These are phyloP conservation scores for Vanrija humicola DNA, from an alignment of 1,284 basidiomycete species.

Conservation along the genomic window DNA sequence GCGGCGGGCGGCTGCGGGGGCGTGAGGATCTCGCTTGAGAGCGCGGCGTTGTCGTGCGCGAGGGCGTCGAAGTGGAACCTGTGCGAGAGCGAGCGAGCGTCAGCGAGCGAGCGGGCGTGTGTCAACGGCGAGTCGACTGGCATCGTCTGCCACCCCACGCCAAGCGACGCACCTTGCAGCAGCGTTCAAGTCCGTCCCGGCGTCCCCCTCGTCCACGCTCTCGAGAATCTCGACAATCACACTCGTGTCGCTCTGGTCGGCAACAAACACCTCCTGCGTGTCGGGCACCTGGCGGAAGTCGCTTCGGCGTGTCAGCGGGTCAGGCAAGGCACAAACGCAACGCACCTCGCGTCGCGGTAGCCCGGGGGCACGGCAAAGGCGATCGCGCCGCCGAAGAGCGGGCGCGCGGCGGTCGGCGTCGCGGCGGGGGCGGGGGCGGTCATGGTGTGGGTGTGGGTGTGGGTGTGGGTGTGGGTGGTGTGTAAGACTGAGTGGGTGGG, in stretches of 20 bases:
- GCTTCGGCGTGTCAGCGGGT: slow-evolving; percentile 57
- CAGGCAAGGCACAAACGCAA: no score
- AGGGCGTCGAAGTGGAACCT: slow-evolving; percentile 90
- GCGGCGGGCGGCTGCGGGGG: slow-evolving; percentile 20
- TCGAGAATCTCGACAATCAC: slow-evolving; percentile 83
- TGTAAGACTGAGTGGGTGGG: background rate
- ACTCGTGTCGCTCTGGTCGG: slow-evolving; percentile 64
- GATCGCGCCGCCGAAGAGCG: slow-evolving; percentile 69
- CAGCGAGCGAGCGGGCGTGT: background rate
- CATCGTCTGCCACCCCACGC: background rate
- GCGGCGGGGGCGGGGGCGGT: background rate
- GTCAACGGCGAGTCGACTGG: no score
- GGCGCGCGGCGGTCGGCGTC: slow-evolving; percentile 8
- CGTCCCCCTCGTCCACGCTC: slow-evolving; percentile 58
- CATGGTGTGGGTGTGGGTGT: slow-evolving; percentile 5
- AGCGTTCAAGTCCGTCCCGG: slow-evolving; percentile 51
- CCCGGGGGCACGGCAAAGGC: slow-evolving; percentile 57
- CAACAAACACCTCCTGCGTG: slow-evolving; percentile 90
- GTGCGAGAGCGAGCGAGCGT: slow-evolving; percentile 1
- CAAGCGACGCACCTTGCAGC: slow-evolving; percentile 79
- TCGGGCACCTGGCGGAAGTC: slow-evolving; percentile 91
- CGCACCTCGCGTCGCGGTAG: slow-evolving; percentile 87
- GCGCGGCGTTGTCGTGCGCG: slow-evolving; percentile 85
- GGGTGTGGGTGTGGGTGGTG: background rate
- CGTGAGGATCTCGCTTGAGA: slow-evolving; percentile 52